A percentile compares a stretch with the other conserved stretches of the same genome.
Evolutionary conservation across 768 basidiomycete genomes (phyloP).

Genomic region (Serpula lacrymans): DNA sequence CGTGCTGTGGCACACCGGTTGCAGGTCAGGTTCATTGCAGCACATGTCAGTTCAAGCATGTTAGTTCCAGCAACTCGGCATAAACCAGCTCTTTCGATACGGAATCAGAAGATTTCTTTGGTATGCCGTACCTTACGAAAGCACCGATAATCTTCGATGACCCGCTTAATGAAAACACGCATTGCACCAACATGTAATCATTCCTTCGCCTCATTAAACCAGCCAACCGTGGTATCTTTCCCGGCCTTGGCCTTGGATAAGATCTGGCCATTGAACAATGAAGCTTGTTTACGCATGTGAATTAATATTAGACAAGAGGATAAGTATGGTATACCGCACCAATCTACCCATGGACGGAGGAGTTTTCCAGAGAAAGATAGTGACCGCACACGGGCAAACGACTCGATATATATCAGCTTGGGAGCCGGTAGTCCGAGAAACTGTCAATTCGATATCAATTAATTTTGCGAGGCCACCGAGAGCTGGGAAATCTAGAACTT

Average conservation of each 20-base stretch:
- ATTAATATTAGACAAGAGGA: background rate
- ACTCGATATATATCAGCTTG: constrained; percentile 83
- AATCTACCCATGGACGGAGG: constrained; percentile 77
- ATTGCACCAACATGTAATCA: no score
- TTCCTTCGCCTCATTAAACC: no score
- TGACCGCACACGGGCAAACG: constrained; percentile 81
- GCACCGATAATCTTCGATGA: no score
- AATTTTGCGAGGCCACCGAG: constrained; percentile 1
- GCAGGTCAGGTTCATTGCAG: no score
- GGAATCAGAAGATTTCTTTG: no score
- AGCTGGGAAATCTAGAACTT: constrained; percentile 22
- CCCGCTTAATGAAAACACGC: no score
- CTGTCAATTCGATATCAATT: constrained; percentile 37
- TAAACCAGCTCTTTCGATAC: no score
- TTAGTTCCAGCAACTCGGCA: no score
- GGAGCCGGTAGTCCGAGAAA: constrained; percentile 73
- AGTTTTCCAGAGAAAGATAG: constrained; percentile 85
- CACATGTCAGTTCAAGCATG: no score
- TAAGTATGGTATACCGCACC: constrained; percentile 37
- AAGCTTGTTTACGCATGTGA: constrained; percentile 49
- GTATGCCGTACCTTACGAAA: no score
- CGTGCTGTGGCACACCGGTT: no score
- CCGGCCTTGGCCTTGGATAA: constrained; percentile 37
- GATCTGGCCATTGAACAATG: constrained; percentile 84
- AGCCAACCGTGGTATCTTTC: constrained; percentile 63